phyloP scores from a whole-genome alignment of 1,284 basidiomycete genomes.

The Leccinum huronense region DNA sequence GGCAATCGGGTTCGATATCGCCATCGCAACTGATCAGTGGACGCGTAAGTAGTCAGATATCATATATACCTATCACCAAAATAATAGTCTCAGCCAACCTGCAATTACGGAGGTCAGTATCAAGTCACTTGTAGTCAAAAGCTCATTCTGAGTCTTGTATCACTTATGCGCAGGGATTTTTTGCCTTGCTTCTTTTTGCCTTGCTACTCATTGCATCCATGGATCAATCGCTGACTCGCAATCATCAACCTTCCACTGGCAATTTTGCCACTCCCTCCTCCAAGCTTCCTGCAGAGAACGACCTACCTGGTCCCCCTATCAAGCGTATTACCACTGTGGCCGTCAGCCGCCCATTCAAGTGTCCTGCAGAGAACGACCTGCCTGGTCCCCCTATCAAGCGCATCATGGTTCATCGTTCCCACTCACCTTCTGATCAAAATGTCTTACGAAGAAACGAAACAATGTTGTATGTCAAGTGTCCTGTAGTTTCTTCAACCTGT shows the following conservation, averaged over 20 bases:
- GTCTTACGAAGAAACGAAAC: not conserved
- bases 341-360: not conserved
- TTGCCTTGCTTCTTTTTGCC: not conserved
- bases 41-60: too few relatives aligned
- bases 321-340: not conserved
- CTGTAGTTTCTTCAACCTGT: not conserved
- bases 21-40: too few relatives aligned
- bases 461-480: not conserved
- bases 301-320: not conserved
- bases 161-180: not conserved
- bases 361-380: not conserved
- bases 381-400: not conserved
- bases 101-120: not conserved
- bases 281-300: not conserved
- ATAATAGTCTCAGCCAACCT: not conserved
- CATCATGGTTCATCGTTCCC: not conserved
- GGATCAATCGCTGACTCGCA: not conserved
- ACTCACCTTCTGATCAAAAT: not conserved
- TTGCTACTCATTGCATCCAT: not conserved
- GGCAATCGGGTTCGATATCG: too few relatives aligned
- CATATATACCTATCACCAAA: too few relatives aligned
- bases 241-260: not conserved
- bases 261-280: not conserved
- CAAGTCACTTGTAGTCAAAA: not conserved
- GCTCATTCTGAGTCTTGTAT: not conserved